Base-by-base conservation (phyloP, 2,329 filamentous ascomycete species). In the Scedosporium minutisporum region DNA sequence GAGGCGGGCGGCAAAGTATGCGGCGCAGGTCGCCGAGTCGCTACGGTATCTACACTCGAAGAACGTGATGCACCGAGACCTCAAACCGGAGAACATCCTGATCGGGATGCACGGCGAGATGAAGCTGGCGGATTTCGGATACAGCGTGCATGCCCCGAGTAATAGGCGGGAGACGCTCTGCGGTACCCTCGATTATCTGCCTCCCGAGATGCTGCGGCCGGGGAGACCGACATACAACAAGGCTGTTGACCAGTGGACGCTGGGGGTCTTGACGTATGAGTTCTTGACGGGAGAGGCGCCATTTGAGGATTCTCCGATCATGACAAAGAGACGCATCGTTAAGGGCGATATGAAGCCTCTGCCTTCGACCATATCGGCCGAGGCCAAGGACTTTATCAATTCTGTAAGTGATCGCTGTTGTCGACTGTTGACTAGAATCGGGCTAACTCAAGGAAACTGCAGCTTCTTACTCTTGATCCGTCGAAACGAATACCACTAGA, bases 41-140 rank as follows among this genome's bases (percentile, higher is more conserved):
- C 78, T 96, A 67, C 87, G 87, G 67, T 96, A 96, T 70, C 82
- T 96, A 57, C 91, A 96, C 78, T 90, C 89, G 74, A 96, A 96
- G 77, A 89, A 96, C 73, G 88, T 96, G 68, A 95, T 95, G 79
- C 90, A 96, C 74, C 84, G 91, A 65, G 91, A 96, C 70, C 96
- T 96, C 77, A 96, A 95, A 77, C 90, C 65, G 10, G 67, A 67
- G 38, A 67, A 68, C 38, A 68, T 68, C 18, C 55, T 63, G 14
- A 48, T 68, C 9, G 65, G 65, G 16, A 62, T 68, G 12, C 51
- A 66, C 59, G 65, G 63, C 1, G 62, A 66, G 46, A 65, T 67
- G 60, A 68, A 68, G 58, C 57, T 68, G 14, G 65, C 67, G n/a
- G 66, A 67, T 46, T 68, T 68, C 12, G 67, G 67, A 18, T 67